Percentiles rank a stretch among this genome's conserved stretches.
Evolutionary conservation across 768 basidiomycete species (phyloP).

Genomic region (Favolaschia claudopus): DNA sequence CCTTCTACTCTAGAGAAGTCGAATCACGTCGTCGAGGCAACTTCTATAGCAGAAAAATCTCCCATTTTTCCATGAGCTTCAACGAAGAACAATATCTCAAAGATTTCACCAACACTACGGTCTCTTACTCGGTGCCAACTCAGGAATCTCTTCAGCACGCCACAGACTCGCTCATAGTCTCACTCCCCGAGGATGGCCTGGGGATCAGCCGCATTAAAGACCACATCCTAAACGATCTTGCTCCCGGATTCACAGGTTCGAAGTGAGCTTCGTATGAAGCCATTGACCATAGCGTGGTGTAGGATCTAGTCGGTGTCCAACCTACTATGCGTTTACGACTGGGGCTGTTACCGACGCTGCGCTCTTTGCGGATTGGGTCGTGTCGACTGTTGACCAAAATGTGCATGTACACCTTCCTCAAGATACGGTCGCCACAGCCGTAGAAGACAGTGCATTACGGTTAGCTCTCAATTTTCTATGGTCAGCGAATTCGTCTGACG

Average conservation of each 20-base stretch:
- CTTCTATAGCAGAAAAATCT: too few species aligned
- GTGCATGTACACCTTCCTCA: constrained; percentile 6
- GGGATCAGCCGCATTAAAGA: constrained; percentile 15
- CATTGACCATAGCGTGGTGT: too few species aligned
- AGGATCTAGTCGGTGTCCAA: constrained; percentile 11
- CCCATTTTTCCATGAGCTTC: too few species aligned
- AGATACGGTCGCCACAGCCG: constrained; percentile 6
- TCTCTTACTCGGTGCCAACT: constrained; percentile 17
- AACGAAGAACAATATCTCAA: neutral
- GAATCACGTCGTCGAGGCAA: too few species aligned
- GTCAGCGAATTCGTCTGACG: neutral
- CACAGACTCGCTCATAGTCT: constrained; percentile 8
- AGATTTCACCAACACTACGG: constrained; percentile 7
- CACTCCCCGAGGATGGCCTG: constrained; percentile 17
- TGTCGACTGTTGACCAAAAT: constrained; percentile 19
- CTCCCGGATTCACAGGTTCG: constrained; percentile 17
- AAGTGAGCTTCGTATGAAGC: too few species aligned
- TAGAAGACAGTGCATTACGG: constrained; percentile 16
- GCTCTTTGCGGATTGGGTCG: constrained; percentile 18
- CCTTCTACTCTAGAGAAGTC: too few species aligned
- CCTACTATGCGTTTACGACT: constrained; percentile 21
- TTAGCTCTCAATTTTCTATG: neutral
- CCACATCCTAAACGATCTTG: constrained; percentile 17
- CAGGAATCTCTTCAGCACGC: constrained; percentile 7
- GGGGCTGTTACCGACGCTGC: constrained; percentile 15